A percentile compares a stretch with the other conserved stretches of the same genome.
phyloP scores from a whole-genome alignment of 2,329 filamentous ascomycete species.

The Scedosporium dehoogii region DNA sequence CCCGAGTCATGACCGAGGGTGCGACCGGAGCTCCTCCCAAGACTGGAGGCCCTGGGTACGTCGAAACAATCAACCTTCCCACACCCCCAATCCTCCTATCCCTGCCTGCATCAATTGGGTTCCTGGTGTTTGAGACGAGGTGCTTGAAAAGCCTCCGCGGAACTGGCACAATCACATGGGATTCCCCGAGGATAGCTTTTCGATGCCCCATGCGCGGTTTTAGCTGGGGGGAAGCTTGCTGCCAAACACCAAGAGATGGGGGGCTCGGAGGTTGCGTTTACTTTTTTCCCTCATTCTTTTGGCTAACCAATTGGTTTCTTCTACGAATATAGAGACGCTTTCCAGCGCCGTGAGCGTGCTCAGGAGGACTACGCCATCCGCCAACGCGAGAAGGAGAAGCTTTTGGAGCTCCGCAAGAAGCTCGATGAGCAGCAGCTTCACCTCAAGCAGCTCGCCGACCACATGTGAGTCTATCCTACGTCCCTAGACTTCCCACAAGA shows the following conservation, averaged over 20 bases:
- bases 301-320: slow-evolving; percentile 9
- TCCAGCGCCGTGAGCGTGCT: slow-evolving; percentile 85
- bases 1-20: slow-evolving; percentile 56
- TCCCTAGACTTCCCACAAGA: neutral
- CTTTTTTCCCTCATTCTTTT: neutral
- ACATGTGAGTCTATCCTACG: slow-evolving; percentile 57
- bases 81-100: neutral
- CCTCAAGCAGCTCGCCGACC: slow-evolving; percentile 73
- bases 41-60: slow-evolving; percentile 43
- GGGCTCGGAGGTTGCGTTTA: neutral
- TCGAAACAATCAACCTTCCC: slow-evolving; percentile 10
- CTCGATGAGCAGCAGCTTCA: slow-evolving; percentile 71
- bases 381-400: slow-evolving; percentile 85
- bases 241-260: neutral
- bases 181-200: too few relatives aligned
- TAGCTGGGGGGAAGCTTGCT: too few relatives aligned
- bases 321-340: slow-evolving; percentile 59
- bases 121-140: slow-evolving; percentile 5
- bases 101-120: neutral
- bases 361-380: slow-evolving; percentile 77
- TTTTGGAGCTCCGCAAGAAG: slow-evolving; percentile 62
- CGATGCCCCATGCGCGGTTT: neutral
- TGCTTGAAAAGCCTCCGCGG: too few relatives aligned
- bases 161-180: too few relatives aligned
- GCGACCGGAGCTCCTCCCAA: slow-evolving; percentile 55